Conservation (phyloP, 352 stramenopile species). For the Phytophthora rubi region DNA sequence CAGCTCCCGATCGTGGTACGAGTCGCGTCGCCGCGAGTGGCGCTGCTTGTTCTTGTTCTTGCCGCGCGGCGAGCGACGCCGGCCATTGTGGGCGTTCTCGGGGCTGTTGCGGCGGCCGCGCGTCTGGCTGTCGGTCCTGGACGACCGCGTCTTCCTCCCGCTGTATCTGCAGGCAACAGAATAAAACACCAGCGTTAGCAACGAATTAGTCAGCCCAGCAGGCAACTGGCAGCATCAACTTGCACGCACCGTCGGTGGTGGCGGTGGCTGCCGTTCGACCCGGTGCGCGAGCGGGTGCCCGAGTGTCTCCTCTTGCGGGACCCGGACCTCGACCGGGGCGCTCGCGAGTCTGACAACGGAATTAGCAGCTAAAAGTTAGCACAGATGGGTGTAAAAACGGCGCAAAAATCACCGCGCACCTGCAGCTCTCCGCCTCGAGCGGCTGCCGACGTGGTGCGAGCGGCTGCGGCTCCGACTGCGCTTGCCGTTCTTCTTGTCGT, state of each 20-base stretch:
- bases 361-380: constrained; percentile 6
- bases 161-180: constrained; percentile 22
- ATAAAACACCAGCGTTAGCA: neutral
- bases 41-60: constrained; percentile 49
- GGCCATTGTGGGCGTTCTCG: constrained; percentile 28
- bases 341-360: constrained; percentile 27
- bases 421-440: constrained; percentile 33
- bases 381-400: neutral
- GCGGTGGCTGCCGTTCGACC: constrained; percentile 31
- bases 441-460: constrained; percentile 1
- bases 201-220: neutral
- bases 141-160: constrained; percentile 31
- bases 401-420: constrained; percentile 6
- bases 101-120: constrained; percentile 21
- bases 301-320: constrained; percentile 36
- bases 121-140: constrained; percentile 27
- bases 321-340: constrained; percentile 35
- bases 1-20: constrained; percentile 36
- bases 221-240: neutral
- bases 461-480: constrained; percentile 4
- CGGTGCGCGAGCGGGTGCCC: constrained; percentile 31
- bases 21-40: constrained; percentile 37
- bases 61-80: constrained; percentile 26
- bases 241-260: constrained; percentile 30
- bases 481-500: constrained; percentile 16